A percentile compares a stretch with the other conserved stretches of the same genome.
phyloP scores from a whole-genome alignment of 768 basidiomycete species.

The Pisolithus tinctorius region DNA sequence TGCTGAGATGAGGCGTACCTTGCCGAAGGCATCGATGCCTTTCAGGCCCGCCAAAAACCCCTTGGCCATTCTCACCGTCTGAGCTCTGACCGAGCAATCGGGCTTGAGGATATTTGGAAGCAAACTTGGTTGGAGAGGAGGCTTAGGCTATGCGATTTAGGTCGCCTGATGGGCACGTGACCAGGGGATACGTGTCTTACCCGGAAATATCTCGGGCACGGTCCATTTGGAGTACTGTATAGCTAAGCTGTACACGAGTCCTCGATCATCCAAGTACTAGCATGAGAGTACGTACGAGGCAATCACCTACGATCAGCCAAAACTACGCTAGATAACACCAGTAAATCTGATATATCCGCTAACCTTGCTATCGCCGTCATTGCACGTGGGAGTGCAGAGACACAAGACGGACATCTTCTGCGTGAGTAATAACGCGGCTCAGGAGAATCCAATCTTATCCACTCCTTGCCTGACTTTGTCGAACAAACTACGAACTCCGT shows the following conservation, averaged over 20 bases:
- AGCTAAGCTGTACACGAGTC: too few relatives aligned
- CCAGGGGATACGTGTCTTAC: conserved; percentile 19
- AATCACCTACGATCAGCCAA: too few relatives aligned
- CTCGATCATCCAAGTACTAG: too few relatives aligned
- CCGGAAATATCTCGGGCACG: neutral
- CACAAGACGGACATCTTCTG: neutral
- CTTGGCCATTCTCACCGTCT: conserved; percentile 54
- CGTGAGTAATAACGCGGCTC: neutral
- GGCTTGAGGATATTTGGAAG: conserved; percentile 5
- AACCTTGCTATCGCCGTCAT: too few relatives aligned
- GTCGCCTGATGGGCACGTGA: conserved; percentile 18
- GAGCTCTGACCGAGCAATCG: conserved; percentile 14
- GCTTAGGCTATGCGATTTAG: neutral
- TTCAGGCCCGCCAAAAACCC: conserved; percentile 72
- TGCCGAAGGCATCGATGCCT: conserved; percentile 98
- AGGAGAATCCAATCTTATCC: conserved; percentile 43
- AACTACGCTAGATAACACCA: too few relatives aligned
- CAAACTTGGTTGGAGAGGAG: neutral
- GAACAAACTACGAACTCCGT: conserved; percentile 81
- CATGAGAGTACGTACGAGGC: too few relatives aligned
- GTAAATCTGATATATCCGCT: too few relatives aligned
- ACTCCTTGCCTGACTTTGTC: conserved; percentile 88
- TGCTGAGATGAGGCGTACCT: conserved; percentile 45
- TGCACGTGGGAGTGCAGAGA: neutral
- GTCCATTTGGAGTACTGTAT: too few relatives aligned